phyloP scores from a whole-genome alignment of 1,139 yeast species.

The Nakaseomyces uthaithaninus region DNA sequence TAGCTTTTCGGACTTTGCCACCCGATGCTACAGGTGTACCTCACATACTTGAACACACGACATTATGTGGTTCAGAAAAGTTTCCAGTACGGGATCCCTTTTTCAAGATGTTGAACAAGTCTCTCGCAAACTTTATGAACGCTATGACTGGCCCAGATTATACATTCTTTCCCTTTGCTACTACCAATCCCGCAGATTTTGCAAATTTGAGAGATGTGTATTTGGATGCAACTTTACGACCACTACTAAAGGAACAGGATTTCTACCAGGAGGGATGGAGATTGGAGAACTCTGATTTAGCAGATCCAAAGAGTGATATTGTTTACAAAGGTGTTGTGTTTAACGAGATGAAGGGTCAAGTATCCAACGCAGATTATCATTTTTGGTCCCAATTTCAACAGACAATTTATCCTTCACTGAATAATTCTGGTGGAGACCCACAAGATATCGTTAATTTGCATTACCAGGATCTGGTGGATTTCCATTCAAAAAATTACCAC shows the following conservation, averaged over 20 bases:
- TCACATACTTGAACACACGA: slow-evolving; percentile 90
- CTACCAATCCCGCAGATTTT: slow-evolving; percentile 78
- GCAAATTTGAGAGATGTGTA: slow-evolving; percentile 81
- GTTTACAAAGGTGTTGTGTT: slow-evolving; percentile 91
- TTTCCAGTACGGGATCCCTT: slow-evolving; percentile 96
- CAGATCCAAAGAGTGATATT: slow-evolving; percentile 52
- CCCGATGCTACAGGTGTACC: slow-evolving; percentile 93
- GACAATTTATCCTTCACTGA: slow-evolving; percentile 72
- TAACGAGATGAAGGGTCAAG: slow-evolving; percentile 98
- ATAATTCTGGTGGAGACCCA: slow-evolving; percentile 96
- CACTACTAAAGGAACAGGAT: slow-evolving; percentile 69
- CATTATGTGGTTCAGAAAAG: slow-evolving; percentile 83
- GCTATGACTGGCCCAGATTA: slow-evolving; percentile 98
- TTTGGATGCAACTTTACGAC: slow-evolving; percentile 78
- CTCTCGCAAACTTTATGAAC: slow-evolving; percentile 90
- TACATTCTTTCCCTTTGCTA: slow-evolving; percentile 92
- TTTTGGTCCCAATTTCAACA: slow-evolving; percentile 80
- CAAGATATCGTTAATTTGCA: slow-evolving; percentile 60
- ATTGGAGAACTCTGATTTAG: slow-evolving; percentile 59
- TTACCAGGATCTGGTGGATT: slow-evolving; percentile 67
- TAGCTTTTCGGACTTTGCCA: slow-evolving; percentile 89
- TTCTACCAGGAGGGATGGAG: slow-evolving; percentile 98
- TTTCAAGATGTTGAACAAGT: slow-evolving; percentile 88
- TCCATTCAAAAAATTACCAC: slow-evolving; percentile 69
- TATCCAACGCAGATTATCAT: slow-evolving; percentile 78